Evolutionary conservation across 2,329 filamentous ascomycete genomes (phyloP).

Genomic region (Colletotrichum camelliae): DNA sequence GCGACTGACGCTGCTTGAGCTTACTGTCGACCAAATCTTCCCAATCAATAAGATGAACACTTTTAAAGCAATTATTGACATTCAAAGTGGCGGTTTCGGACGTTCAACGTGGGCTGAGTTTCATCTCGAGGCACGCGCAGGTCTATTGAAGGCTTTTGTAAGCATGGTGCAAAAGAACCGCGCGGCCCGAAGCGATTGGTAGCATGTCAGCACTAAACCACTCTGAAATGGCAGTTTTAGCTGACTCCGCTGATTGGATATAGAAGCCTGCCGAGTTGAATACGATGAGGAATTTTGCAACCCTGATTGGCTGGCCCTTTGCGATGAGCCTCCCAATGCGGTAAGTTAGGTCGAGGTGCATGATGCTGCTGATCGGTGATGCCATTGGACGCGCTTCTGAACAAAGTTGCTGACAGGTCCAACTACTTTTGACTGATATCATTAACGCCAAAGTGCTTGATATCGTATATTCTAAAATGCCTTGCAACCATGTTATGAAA

Average conservation of each 20-base stretch:
- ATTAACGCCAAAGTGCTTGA: background rate
- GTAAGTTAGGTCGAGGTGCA: background rate
- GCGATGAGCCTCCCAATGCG: background rate
- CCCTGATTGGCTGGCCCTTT: background rate
- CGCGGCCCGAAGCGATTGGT: background rate
- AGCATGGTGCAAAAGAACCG: background rate
- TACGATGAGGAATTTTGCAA: background rate
- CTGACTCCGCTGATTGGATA: background rate
- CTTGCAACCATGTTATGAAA: background rate
- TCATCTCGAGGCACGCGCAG: background rate
- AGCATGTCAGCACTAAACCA: background rate
- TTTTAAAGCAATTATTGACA: background rate
- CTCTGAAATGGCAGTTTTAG: background rate
- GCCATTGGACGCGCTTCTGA: background rate
- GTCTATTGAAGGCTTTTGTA: background rate
- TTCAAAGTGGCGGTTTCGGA: background rate
- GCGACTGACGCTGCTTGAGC: background rate
- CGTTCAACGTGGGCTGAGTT: background rate
- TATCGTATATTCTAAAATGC: background rate
- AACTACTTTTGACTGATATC: background rate
- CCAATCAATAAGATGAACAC: background rate
- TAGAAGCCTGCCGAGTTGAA: accelerated
- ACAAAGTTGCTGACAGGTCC: background rate
- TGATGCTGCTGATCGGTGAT: background rate
- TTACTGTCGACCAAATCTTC: background rate